A percentile compares a stretch with the other conserved stretches of the same genome.
phyloP scores from a whole-genome alignment of 2,329 filamentous ascomycete species.

The Metarhizium robertsii region DNA sequence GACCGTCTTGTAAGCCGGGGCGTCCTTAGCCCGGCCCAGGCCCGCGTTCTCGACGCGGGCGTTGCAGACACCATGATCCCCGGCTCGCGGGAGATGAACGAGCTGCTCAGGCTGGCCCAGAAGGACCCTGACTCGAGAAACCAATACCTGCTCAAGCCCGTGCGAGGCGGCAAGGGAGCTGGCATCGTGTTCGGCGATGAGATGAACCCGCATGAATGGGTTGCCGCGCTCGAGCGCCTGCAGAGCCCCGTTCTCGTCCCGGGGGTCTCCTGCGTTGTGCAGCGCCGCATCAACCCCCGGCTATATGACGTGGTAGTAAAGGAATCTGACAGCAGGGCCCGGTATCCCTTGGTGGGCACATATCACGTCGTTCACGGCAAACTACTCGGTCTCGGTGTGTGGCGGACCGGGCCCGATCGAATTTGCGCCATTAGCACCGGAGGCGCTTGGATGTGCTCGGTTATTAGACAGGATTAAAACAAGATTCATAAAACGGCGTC shows the following conservation, averaged over 20 bases:
- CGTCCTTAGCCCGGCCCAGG: slow-evolving; percentile 20
- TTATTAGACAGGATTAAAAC: slow-evolving; percentile 9
- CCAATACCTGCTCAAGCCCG: slow-evolving; percentile 27
- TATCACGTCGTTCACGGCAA: slow-evolving; percentile 20
- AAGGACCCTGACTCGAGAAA: slow-evolving; percentile 12
- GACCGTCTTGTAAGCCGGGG: slow-evolving; percentile 13
- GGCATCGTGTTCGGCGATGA: slow-evolving; percentile 32
- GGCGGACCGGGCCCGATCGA: slow-evolving; percentile 20
- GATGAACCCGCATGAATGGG: slow-evolving; percentile 19
- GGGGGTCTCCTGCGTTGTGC: slow-evolving; percentile 16
- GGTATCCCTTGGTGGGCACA: slow-evolving; percentile 23
- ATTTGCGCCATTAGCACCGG: slow-evolving; percentile 23
- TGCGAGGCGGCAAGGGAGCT: slow-evolving; percentile 27
- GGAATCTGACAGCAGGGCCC: slow-evolving; percentile 12
- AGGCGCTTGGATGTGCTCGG: slow-evolving; percentile 24
- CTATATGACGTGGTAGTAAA: slow-evolving; percentile 23
- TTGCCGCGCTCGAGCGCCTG: slow-evolving; percentile 12
- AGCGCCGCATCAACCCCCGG: slow-evolving; percentile 19
- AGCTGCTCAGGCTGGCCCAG: slow-evolving; percentile 8
- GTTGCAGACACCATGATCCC: slow-evolving; percentile 26
- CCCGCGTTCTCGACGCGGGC: slow-evolving; percentile 14
- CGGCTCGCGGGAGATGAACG: slow-evolving; percentile 15
- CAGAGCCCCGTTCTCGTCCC: slow-evolving; percentile 1
- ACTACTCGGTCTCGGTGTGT: slow-evolving; percentile 20
- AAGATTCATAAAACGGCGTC: too few species aligned